A percentile compares a stretch with the other conserved stretches of the same genome.
Evolutionary conservation across 129 eudicot species (phyloP).

Genomic region (Artemisia tridentata): DNA sequence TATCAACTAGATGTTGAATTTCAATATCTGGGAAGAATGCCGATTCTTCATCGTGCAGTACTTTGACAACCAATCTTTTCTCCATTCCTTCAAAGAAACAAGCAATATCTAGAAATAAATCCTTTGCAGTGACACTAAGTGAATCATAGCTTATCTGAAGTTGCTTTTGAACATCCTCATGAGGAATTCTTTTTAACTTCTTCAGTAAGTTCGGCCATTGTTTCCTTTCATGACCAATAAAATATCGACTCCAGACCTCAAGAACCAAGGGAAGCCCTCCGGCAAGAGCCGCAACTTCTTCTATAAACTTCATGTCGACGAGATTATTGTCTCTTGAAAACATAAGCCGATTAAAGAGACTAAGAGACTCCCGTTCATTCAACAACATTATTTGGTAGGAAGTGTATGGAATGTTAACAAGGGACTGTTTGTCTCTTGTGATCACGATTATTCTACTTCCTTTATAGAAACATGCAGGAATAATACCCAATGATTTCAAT

Average conservation of each 20-base stretch:
- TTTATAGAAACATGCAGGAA: conserved; percentile 2
- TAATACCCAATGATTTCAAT: conserved; percentile 16
- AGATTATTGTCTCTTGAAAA: not conserved
- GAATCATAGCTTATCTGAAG: conserved; percentile 30
- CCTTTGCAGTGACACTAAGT: conserved; percentile 10
- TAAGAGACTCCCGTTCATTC: conserved; percentile 24
- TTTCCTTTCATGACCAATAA: not conserved
- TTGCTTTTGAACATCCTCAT: conserved; percentile 20
- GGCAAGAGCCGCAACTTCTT: conserved; percentile 10
- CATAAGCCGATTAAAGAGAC: conserved; percentile 21
- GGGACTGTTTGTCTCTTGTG: conserved; percentile 15
- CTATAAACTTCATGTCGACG: not conserved
- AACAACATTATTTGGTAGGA: not conserved
- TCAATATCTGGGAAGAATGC: no score
- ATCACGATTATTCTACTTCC: conserved; percentile 41
- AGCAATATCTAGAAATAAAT: conserved; percentile 28
- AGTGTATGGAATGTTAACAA: not conserved
- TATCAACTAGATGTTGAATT: no score
- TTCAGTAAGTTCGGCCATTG: conserved; percentile 23
- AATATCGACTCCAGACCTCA: conserved; percentile 27
- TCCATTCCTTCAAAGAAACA: no score
- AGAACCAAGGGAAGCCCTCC: conserved; percentile 34
- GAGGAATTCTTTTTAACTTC: conserved; percentile 22
- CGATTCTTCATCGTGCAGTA: no score
- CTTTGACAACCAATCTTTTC: no score